Percentiles rank a stretch among this genome's conserved stretches.
These are phyloP conservation scores for Conticribra weissflogii DNA, from an alignment of 108 stramenopile genomes.

Conservation along the genomic window DNA sequence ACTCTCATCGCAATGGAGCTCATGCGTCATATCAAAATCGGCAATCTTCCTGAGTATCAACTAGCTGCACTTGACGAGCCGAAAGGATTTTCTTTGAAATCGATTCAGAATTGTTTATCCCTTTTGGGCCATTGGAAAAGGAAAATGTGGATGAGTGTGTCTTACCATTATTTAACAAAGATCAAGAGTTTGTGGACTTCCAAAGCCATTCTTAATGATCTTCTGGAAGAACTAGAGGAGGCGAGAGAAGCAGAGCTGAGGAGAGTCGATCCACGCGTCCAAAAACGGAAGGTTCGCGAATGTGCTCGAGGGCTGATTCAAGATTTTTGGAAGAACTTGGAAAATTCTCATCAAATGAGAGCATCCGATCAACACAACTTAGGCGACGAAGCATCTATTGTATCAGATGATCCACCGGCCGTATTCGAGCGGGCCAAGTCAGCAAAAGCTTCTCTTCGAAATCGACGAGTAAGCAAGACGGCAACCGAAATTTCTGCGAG, in stretches of 20 bases:
- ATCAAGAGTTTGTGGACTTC: conserved; percentile 35
- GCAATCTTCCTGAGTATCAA: conserved; percentile 79
- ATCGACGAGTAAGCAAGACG: conserved; percentile 22
- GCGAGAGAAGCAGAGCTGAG: conserved; percentile 25
- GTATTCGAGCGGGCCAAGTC: conserved; percentile 75
- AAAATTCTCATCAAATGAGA: conserved; percentile 8
- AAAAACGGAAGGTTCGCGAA: conserved; percentile 67
- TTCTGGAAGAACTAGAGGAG: conserved; percentile 28
- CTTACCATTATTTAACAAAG: conserved; percentile 25
- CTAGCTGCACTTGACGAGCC: conserved; percentile 51
- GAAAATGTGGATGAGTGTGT: conserved; percentile 31
- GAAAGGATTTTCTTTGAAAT: conserved; percentile 27
- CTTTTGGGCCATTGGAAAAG: conserved; percentile 26
- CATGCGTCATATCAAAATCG: conserved; percentile 81
- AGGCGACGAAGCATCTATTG: conserved; percentile 32
- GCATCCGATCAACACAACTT: conserved; percentile 26
- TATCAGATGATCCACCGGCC: conserved; percentile 63
- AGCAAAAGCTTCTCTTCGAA: conserved; percentile 57
- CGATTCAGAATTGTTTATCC: conserved; percentile 24
- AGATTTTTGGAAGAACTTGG: conserved; percentile 48
- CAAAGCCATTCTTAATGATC: conserved; percentile 17
- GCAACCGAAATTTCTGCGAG: conserved; percentile 36
- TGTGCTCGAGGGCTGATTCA: conserved; percentile 68
- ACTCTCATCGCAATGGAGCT: conserved; percentile 85
- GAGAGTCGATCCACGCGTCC: conserved; percentile 36